Evolutionary conservation across 306 rosid species (phyloP).

Genomic region (Quercus rubra): DNA sequence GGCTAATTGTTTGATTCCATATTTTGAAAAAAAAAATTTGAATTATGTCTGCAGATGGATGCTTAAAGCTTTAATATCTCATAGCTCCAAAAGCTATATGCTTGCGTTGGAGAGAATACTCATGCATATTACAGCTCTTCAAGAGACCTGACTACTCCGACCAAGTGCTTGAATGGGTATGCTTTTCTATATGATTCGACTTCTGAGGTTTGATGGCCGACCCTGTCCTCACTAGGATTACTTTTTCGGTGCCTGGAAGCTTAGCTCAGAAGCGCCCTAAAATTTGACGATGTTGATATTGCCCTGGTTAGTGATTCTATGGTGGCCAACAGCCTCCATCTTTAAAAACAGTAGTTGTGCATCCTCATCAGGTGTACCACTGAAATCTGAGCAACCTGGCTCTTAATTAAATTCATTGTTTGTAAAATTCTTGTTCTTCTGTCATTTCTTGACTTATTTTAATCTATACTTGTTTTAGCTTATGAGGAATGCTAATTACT

Average conservation of each 20-base stretch:
- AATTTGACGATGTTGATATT: slow-evolving; percentile 73
- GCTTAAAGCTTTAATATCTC: slow-evolving; percentile 73
- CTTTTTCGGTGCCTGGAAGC: slow-evolving; percentile 58
- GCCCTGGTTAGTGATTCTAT: slow-evolving; percentile 84
- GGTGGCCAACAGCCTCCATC: slow-evolving; percentile 92
- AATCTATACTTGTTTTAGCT: slow-evolving; percentile 21
- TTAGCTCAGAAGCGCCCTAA: slow-evolving; percentile 57
- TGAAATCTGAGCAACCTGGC: slow-evolving; percentile 82
- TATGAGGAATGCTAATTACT: slow-evolving; percentile 26
- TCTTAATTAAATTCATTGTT: slow-evolving; percentile 22
- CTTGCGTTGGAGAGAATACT: slow-evolving; percentile 98
- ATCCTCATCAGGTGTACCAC: slow-evolving; percentile 69
- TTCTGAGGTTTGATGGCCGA: neutral
- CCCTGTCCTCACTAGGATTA: slow-evolving; percentile 1
- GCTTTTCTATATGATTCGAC: slow-evolving; percentile 11
- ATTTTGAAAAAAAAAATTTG: neutral
- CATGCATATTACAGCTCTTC: slow-evolving; percentile 99
- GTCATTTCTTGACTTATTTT: slow-evolving; percentile 14
- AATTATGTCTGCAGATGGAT: slow-evolving; percentile 58
- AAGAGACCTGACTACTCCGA: slow-evolving; percentile 85
- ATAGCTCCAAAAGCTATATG: slow-evolving; percentile 94
- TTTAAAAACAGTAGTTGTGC: slow-evolving; percentile 72
- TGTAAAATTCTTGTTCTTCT: slow-evolving; percentile 48
- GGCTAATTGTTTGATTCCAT: neutral
- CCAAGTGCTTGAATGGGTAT: slow-evolving; percentile 86